These are phyloP conservation scores for Phytophthora nicotianae DNA, from an alignment of 352 stramenopile genomes.

Conservation along the genomic window DNA sequence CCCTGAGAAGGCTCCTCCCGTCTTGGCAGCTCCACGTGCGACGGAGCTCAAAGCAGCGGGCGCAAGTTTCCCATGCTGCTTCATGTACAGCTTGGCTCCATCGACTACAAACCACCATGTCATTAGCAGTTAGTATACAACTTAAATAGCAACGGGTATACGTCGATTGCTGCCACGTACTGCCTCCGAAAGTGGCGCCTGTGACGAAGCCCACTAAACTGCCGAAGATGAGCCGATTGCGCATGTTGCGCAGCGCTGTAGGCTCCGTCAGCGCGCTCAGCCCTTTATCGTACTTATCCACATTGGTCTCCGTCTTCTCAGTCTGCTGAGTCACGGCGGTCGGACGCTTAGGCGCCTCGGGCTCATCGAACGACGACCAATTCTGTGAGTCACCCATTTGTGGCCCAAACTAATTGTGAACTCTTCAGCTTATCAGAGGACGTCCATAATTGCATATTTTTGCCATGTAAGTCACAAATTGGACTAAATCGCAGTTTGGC, in stretches of 20 bases:
- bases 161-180: slow-evolving; percentile 38
- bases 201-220: slow-evolving; percentile 81
- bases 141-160: background rate
- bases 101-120: slow-evolving; percentile 48
- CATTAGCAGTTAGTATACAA: slow-evolving; percentile 9
- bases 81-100: slow-evolving; percentile 62
- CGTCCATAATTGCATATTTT: background rate
- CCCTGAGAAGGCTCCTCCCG: slow-evolving; percentile 66
- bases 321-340: slow-evolving; percentile 16
- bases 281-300: slow-evolving; percentile 6
- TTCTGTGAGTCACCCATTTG: slow-evolving; percentile 81
- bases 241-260: slow-evolving; percentile 52
- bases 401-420: slow-evolving; percentile 13
- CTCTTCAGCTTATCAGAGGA: background rate
- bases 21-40: slow-evolving; percentile 56
- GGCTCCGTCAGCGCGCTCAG: slow-evolving; percentile 32
- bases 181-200: slow-evolving; percentile 74
- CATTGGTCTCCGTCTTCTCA: background rate
- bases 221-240: slow-evolving; percentile 79
- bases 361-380: slow-evolving; percentile 78
- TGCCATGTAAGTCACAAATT: background rate
- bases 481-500: slow-evolving; percentile 11
- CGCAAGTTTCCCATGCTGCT: slow-evolving; percentile 56
- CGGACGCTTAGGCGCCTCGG: slow-evolving; percentile 34
- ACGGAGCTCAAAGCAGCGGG: slow-evolving; percentile 51